Evolutionary conservation across 306 rosid genomes (phyloP).

Genomic region (Cucurbita pepo): DNA sequence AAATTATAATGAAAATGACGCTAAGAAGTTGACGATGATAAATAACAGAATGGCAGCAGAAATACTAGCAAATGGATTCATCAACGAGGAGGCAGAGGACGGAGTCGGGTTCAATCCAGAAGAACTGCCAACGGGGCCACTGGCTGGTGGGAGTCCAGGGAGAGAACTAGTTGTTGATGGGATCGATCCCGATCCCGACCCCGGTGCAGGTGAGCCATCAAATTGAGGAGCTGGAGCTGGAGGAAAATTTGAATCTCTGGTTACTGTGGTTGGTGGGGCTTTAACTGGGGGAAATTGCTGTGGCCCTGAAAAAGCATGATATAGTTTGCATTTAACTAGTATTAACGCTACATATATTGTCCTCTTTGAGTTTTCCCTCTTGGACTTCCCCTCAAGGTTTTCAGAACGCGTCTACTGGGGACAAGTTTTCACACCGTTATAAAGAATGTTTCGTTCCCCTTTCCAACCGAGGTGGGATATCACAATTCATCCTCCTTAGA

Average conservation of each 20-base stretch:
- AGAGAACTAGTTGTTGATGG: constrained; percentile 37
- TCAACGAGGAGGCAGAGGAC: constrained; percentile 47
- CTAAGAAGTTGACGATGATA: constrained; percentile 24
- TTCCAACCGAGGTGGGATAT: too few relatives aligned
- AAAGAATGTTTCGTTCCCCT: too few relatives aligned
- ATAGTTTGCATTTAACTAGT: not conserved
- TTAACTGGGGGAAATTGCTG: constrained; percentile 62
- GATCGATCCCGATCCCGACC: constrained; percentile 22
- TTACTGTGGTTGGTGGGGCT: constrained; percentile 65
- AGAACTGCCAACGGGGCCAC: constrained; percentile 45
- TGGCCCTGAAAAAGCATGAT: constrained; percentile 28
- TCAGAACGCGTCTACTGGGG: too few relatives aligned
- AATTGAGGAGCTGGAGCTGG: constrained; percentile 66
- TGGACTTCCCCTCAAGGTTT: too few relatives aligned
- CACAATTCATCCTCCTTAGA: too few relatives aligned
- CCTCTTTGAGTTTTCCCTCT: too few relatives aligned
- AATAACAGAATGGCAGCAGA: constrained; percentile 21
- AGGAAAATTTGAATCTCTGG: constrained; percentile 30
- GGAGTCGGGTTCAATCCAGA: constrained; percentile 5
- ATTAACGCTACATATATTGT: not conserved
- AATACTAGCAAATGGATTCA: constrained; percentile 31
- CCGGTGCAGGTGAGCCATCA: constrained; percentile 27
- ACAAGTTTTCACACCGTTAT: too few relatives aligned
- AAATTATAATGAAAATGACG: constrained; percentile 27
- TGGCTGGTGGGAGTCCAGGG: constrained; percentile 47